Percentiles rank a stretch among this genome's conserved stretches.
Conservation (phyloP, 2,329 filamentous ascomycete genomes). For the Fusarium fracticaudum region DNA sequence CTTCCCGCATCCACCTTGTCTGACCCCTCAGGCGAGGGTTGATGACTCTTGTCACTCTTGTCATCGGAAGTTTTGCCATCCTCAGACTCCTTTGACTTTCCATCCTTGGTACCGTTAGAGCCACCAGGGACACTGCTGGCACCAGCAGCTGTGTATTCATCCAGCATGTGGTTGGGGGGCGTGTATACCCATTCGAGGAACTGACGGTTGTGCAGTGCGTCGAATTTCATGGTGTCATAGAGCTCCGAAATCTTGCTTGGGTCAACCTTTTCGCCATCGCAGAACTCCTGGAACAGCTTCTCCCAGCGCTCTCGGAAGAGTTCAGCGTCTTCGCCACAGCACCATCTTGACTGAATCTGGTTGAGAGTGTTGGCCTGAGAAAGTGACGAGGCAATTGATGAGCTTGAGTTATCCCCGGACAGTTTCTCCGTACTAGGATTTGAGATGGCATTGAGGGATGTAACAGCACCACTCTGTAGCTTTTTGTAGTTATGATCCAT, state of each 20-base stretch:
- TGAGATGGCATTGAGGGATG: conserved; percentile 67
- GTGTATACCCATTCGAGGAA: conserved; percentile 99
- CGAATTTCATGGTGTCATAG: conserved; percentile 99
- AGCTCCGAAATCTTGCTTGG: conserved; percentile 98
- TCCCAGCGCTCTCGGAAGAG: conserved; percentile 98
- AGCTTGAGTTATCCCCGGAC: conserved; percentile 52
- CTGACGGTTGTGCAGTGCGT: conserved; percentile 93
- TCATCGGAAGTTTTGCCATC: conserved; percentile 53
- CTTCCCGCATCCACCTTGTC: conserved; percentile 54
- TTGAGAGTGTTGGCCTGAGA: conserved; percentile 71
- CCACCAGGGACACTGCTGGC: conserved; percentile 38
- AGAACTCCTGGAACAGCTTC: conserved; percentile 96
- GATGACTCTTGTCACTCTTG: conserved; percentile 45
- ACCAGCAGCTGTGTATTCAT: conserved; percentile 64
- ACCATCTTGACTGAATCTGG: conserved; percentile 90
- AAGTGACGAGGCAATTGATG: conserved; percentile 59
- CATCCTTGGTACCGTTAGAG: conserved; percentile 52
- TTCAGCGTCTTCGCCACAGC: conserved; percentile 92
- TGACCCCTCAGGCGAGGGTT: conserved; percentile 46
- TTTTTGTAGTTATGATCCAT: conserved; percentile 95
- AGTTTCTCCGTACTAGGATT: conserved; percentile 61
- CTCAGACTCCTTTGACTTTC: conserved; percentile 54
- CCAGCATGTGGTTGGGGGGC: conserved; percentile 80
- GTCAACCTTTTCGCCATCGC: conserved; percentile 96
- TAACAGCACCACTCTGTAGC: conserved; percentile 73